phyloP scores from a whole-genome alignment of 192 early-diverging fungal genomes.

The Jimgerdemannia lactiflua region DNA sequence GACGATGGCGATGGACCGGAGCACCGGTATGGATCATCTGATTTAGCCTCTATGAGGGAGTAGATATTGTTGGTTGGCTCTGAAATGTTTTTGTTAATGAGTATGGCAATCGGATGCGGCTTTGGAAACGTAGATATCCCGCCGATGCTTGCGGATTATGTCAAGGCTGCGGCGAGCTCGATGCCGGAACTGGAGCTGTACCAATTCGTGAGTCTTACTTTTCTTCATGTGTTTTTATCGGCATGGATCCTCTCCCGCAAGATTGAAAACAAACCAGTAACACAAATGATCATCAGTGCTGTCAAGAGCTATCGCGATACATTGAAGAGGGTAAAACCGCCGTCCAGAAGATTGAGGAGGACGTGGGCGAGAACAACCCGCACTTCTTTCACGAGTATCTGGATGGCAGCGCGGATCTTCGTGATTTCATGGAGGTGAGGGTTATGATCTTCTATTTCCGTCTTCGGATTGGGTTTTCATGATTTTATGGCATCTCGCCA shows the following conservation, averaged over 20 bases:
- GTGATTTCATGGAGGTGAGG: neutral
- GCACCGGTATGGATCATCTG: neutral
- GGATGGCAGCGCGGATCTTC: slow-evolving; percentile 2
- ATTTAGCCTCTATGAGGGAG: no score
- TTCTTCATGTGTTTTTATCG: neutral
- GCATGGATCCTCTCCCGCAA: neutral
- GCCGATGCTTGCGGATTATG: slow-evolving; percentile 4
- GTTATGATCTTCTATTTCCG: neutral
- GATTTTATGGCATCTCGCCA: no score
- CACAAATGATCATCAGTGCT: slow-evolving; percentile 6
- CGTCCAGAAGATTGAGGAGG: slow-evolving; percentile 11
- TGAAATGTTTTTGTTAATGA: no score
- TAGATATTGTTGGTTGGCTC: no score
- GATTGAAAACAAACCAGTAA: neutral
- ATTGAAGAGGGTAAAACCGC: slow-evolving; percentile 12
- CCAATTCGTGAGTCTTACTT: slow-evolving; percentile 5
- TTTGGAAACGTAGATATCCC: neutral
- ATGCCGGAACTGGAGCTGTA: slow-evolving; percentile 16
- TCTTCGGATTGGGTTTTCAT: no score
- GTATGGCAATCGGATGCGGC: no score
- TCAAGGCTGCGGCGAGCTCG: neutral
- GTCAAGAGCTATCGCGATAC: slow-evolving; percentile 8
- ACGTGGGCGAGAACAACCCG: slow-evolving; percentile 3
- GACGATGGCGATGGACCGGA: neutral
- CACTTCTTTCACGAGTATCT: slow-evolving; percentile 14